phyloP scores from a whole-genome alignment of 441 rosid genomes.

The Melastoma candidum region DNA sequence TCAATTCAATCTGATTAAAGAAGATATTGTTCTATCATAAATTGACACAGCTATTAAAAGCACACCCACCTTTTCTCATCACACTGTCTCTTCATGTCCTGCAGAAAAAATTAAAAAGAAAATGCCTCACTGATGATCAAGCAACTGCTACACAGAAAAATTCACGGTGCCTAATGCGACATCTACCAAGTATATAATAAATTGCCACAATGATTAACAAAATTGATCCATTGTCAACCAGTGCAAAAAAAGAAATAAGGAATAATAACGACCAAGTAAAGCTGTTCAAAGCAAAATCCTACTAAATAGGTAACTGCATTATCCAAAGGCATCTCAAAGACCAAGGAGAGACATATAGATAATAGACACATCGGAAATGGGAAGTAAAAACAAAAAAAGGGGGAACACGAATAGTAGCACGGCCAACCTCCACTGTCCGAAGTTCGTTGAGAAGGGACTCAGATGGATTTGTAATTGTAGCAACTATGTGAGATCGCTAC shows the following conservation, averaged over 20 bases:
- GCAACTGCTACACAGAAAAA: no score
- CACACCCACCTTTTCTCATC: conserved; percentile 78
- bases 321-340: no score
- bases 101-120: conserved; percentile 17
- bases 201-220: no score
- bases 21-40: conserved; percentile 8
- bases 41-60: not conserved
- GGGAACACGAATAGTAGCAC: conserved; percentile 3
- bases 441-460: conserved; percentile 93
- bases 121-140: not conserved
- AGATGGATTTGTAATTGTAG: conserved; percentile 82
- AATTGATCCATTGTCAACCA: no score
- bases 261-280: no score
- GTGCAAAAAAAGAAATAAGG: no score
- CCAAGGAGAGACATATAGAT: no score
- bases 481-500: conserved; percentile 71
- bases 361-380: not conserved
- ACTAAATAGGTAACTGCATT: no score
- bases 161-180: no score
- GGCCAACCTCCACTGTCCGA: conserved; percentile 87
- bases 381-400: not conserved
- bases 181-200: no score
- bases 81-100: conserved; percentile 99
- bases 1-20: conserved; percentile 18
- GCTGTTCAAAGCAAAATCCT: no score